Percentiles rank a stretch among this genome's conserved stretches.
Evolutionary conservation across 331 rosid species (phyloP).

Genomic region (Rosa hybrid): DNA sequence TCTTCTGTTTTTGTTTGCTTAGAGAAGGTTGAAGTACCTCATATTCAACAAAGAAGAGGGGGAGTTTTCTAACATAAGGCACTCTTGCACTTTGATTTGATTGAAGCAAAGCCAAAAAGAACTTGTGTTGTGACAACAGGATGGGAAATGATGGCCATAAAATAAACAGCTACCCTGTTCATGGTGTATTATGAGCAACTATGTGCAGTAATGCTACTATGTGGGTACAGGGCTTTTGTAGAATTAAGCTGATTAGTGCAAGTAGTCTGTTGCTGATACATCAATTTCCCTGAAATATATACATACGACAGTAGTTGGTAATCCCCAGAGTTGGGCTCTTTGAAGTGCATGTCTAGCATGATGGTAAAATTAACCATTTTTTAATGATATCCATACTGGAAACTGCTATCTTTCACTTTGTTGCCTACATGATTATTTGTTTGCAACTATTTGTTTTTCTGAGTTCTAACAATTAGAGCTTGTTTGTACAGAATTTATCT

Average conservation of each 20-base stretch:
- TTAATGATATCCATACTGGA: neutral
- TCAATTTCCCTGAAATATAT: neutral
- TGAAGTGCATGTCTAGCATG: neutral
- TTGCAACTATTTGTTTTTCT: neutral
- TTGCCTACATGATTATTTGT: neutral
- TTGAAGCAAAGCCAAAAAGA: neutral
- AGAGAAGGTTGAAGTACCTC: neutral
- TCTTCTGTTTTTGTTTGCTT: neutral
- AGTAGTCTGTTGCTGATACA: neutral
- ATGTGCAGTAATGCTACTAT: neutral
- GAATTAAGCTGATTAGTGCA: neutral
- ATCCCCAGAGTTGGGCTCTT: neutral
- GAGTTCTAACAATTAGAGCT: conserved; percentile 17
- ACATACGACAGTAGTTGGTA: neutral
- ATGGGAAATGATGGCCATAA: neutral
- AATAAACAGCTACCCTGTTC: neutral
- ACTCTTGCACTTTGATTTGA: neutral
- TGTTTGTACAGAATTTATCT: conserved; percentile 69
- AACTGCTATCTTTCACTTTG: neutral
- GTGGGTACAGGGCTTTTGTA: neutral
- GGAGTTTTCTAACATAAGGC: neutral
- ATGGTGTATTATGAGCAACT: neutral
- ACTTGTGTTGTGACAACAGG: neutral
- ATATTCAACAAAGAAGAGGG: neutral
- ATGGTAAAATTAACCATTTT: neutral